Evolutionary conservation across 106 monocot species (phyloP).

Genomic region (Dendrobium catenatum): DNA sequence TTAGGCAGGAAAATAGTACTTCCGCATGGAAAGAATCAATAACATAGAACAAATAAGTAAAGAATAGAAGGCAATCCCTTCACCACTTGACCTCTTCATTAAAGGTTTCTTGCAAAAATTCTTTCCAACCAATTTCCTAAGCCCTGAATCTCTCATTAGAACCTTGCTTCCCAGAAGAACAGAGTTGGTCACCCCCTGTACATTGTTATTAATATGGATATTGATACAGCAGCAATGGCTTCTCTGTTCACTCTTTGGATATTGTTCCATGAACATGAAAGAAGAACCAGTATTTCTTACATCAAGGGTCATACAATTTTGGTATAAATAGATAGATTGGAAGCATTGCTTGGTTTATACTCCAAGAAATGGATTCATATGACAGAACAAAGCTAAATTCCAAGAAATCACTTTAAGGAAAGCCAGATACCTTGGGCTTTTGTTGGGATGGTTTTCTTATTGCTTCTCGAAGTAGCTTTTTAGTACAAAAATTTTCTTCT

Average conservation of each 20-base stretch:
- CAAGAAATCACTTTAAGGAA: neutral
- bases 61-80: neutral
- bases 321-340: neutral
- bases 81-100: neutral
- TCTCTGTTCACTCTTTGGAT: neutral
- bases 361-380: neutral
- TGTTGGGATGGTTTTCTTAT: no score
- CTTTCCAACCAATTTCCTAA: conserved; percentile 3
- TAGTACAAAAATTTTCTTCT: no score
- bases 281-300: conserved; percentile 26
- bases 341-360: neutral
- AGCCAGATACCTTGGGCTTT: no score
- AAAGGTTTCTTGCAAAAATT: neutral
- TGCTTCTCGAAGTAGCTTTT: no score
- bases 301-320: neutral
- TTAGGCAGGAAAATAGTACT: neutral
- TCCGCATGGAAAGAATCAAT: neutral
- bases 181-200: conserved; percentile 69
- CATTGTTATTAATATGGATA: conserved; percentile 72
- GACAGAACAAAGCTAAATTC: neutral
- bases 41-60: neutral
- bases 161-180: conserved; percentile 48
- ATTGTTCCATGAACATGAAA: conserved; percentile 17
- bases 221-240: conserved; percentile 34
- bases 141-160: conserved; percentile 52